Evolutionary conservation across 768 basidiomycete species (phyloP).

Genomic region (Lenzites betulinus): DNA sequence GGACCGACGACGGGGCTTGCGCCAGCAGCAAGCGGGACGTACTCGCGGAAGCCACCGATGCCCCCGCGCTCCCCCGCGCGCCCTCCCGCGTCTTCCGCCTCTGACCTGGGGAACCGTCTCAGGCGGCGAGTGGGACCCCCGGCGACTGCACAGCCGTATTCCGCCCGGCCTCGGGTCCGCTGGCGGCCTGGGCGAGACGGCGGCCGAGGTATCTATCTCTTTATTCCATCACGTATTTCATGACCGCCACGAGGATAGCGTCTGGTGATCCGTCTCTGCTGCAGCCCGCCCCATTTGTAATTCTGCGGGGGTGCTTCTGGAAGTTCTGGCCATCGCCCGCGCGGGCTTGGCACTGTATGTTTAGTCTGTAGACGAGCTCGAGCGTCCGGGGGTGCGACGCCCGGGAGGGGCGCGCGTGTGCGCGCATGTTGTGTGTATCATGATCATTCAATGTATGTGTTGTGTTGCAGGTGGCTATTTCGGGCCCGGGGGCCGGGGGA

Average conservation of each 20-base stretch:
- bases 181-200: neutral
- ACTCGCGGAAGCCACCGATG: conserved; percentile 6
- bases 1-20: conserved; percentile 61
- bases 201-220: neutral
- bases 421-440: too few relatives aligned
- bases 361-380: too few relatives aligned
- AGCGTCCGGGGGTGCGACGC: too few relatives aligned
- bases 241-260: conserved; percentile 9
- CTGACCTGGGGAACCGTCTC: conserved; percentile 8
- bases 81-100: conserved; percentile 28
- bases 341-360: neutral
- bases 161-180: too few relatives aligned
- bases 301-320: neutral
- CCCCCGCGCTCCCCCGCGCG: conserved; percentile 6
- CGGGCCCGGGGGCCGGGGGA: neutral
- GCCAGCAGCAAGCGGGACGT: conserved; percentile 14
- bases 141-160: neutral
- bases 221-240: conserved; percentile 15
- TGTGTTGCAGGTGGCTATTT: too few relatives aligned
- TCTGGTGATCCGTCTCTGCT: neutral
- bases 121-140: neutral
- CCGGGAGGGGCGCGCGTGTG: too few relatives aligned
- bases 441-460: neutral
- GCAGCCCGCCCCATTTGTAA: too few relatives aligned
- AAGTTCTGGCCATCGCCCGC: conserved; percentile 1